Evolutionary conservation across 2,329 filamentous ascomycete genomes (phyloP).

Genomic region (Madurella fahalii): DNA sequence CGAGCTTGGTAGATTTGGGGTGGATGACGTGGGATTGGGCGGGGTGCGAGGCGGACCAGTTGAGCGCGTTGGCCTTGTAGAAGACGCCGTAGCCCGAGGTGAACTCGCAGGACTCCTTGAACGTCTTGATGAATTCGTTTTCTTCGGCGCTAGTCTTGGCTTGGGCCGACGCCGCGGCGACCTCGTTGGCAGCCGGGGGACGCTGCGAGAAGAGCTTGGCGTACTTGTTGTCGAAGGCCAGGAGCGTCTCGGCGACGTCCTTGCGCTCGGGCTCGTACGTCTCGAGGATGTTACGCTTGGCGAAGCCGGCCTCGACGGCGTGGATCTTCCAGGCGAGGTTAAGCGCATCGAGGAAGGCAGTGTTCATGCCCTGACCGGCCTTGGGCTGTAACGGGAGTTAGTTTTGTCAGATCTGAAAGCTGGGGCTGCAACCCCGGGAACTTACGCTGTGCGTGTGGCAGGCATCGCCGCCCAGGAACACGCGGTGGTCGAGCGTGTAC

Average conservation of each 20-base stretch:
- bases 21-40: slow-evolving; percentile 68
- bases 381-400: slow-evolving; percentile 60
- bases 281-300: slow-evolving; percentile 66
- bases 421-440: slow-evolving; percentile 9
- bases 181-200: slow-evolving; percentile 67
- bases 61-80: slow-evolving; percentile 77
- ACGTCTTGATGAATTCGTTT: slow-evolving; percentile 81
- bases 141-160: slow-evolving; percentile 40
- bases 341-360: slow-evolving; percentile 73
- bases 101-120: slow-evolving; percentile 89
- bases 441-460: slow-evolving; percentile 72
- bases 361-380: slow-evolving; percentile 77
- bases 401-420: slow-evolving; percentile 29
- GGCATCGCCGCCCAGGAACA: slow-evolving; percentile 74
- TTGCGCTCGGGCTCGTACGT: slow-evolving; percentile 88
- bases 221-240: slow-evolving; percentile 85
- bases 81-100: slow-evolving; percentile 88
- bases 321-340: slow-evolving; percentile 98
- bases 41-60: slow-evolving; percentile 72
- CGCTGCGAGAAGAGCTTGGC: slow-evolving; percentile 84
- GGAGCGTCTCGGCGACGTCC: slow-evolving; percentile 74
- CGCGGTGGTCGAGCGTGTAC: slow-evolving; percentile 63
- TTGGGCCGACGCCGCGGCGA: slow-evolving; percentile 57
- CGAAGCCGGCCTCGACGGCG: slow-evolving; percentile 79
- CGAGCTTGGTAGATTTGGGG: slow-evolving; percentile 60